Evolutionary conservation across 345 rosid genomes (phyloP), one percentile per base, ranked within the genome.

Genomic region (Moricandia moricandioides): DNA sequence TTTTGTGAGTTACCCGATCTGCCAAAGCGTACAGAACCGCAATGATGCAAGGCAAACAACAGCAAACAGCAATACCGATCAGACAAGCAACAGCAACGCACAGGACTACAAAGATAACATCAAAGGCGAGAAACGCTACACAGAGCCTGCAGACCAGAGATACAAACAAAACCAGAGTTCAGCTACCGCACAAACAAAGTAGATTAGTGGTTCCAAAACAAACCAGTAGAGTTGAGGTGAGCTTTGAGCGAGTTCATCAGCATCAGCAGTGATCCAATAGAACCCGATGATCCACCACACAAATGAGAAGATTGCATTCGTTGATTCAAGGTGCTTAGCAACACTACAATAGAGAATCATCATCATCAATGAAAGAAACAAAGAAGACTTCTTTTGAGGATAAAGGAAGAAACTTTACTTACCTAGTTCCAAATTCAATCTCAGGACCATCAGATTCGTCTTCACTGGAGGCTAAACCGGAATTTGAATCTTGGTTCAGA

Each of bases 1-100:
- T 10, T 55, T 12, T 12, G 12, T 13, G 37, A 47, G 59, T 76
- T 89, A 90, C 98, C 87, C 84, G 85, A 47, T 91, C 93, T 5
- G 95, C 76, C 70, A 91, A 79, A 11, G 96, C 93, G 74, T 90
- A 91, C 57, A 94, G 60, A 82, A 94, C 85, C 21, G 93, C 98
- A 16, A 94, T 87, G 73, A 94, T 94, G 81, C 98, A 94, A 7
- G 97, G 98, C 81, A 94, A 88, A 76, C 89, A 94, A 86, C 91
- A 89, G 81, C 98, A 94, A 61, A 94, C 85, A 72, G 95, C 97
- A 71, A 94, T 84, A 33, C 95, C 96, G 56, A 94, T 83, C 2
- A 94, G 86, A 67, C 89, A 88, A 0, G 97, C 96, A 56, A 77
- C 85, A 56, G 84, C 88, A 43, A 89, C 82, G 56, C 95, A 94